Percentiles rank a stretch among this genome's conserved stretches.
These are phyloP conservation scores for Ampelomyces quisqualis DNA, from an alignment of 2,329 filamentous ascomycete species.

Conservation along the genomic window DNA sequence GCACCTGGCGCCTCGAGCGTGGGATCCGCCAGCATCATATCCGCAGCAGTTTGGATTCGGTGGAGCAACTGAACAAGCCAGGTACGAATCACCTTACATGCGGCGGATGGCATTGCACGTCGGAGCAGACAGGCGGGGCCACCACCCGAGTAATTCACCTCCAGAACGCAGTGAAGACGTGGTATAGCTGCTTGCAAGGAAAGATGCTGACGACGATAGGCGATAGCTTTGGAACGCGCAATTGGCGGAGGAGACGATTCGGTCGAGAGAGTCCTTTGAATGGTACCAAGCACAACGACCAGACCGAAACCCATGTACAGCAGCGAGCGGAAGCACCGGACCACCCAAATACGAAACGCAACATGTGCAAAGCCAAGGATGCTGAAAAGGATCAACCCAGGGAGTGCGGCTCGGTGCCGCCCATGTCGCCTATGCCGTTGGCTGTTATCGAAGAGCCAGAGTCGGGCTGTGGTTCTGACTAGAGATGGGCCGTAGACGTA, in stretches of 20 bases:
- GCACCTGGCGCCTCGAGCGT: slow-evolving; percentile 5
- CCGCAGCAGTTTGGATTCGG: slow-evolving; percentile 15
- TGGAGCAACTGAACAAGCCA: slow-evolving; percentile 5
- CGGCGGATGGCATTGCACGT: too few species aligned
- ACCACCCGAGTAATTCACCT: slow-evolving; percentile 28
- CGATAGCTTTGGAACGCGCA: neutral
- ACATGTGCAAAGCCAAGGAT: neutral
- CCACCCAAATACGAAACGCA: neutral
- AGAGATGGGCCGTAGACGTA: too few species aligned
- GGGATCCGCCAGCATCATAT: slow-evolving; percentile 12
- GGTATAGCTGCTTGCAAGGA: neutral
- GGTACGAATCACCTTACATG: slow-evolving; percentile 24
- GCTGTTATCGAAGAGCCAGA: slow-evolving; percentile 1
- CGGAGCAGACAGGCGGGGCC: slow-evolving; percentile 14
- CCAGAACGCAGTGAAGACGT: neutral
- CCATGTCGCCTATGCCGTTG: neutral
- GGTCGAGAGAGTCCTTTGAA: neutral
- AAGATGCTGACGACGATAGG: neutral
- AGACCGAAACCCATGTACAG: neutral
- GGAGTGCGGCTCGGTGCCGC: neutral
- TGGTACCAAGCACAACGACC: neutral
- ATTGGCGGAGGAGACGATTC: too few species aligned
- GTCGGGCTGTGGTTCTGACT: neutral
- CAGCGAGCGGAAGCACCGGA: neutral
- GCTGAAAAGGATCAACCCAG: neutral